Conservation (phyloP, 163 green algal species). For the Scenedesmus sp. region DNA sequence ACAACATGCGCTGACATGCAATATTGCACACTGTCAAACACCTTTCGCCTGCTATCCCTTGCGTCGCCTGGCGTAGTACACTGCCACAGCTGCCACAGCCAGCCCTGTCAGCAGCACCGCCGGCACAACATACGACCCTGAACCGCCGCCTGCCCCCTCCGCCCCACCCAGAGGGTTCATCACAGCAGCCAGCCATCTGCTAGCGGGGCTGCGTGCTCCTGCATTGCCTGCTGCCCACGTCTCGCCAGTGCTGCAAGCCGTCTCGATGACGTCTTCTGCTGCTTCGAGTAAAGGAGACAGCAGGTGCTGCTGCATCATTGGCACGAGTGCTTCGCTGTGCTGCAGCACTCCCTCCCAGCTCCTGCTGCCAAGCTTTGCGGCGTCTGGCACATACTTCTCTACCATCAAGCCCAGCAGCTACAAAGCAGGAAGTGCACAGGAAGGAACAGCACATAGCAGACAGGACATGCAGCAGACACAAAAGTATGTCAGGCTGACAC, state of each 20-base stretch:
- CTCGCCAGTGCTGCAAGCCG: not conserved
- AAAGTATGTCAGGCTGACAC: not conserved
- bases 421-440: not conserved
- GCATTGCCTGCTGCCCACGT: not conserved
- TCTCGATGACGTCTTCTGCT: constrained; percentile 17
- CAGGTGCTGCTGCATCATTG: constrained; percentile 41
- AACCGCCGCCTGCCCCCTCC: not conserved
- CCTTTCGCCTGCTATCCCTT: not conserved
- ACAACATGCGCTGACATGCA: not conserved
- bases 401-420: constrained; percentile 50
- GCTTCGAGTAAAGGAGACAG: constrained; percentile 13
- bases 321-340: not conserved
- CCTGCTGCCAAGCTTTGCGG: not conserved
- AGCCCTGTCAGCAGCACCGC: constrained; percentile 18
- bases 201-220: not conserved
- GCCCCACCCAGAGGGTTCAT: not conserved
- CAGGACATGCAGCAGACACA: not conserved
- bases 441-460: not conserved
- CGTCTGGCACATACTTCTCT: constrained; percentile 42
- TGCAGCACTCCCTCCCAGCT: constrained; percentile 23
- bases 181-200: not conserved
- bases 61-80: not conserved
- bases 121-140: constrained; percentile 29
- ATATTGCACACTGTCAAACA: not conserved
- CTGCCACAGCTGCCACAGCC: constrained; percentile 29